Evolutionary conservation across 345 rosid species (phyloP), one percentile per base, ranked within the genome.

Genomic region (Syzygium oleosum): DNA sequence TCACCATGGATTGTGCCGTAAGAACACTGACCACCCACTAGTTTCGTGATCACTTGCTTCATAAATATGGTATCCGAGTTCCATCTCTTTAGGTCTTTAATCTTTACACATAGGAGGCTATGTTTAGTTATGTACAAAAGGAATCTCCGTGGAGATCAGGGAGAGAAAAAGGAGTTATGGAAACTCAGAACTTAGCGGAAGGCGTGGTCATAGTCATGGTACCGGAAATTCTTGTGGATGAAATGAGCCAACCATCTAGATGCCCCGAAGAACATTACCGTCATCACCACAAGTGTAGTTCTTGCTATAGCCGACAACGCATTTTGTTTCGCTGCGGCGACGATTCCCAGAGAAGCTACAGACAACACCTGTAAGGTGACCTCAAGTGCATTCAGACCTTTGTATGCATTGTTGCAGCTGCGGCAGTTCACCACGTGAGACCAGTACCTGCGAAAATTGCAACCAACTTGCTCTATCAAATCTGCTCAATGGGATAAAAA

Each of bases 361-460:
- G 97, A 92, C 77, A 91, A 49, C 31, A 94, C 89, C 88, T 94
- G 98, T 51, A 96, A 90, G 10, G 87, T 34, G 27, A 94, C 94
- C 90, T 96, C 96, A 1, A 94, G 87, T 6, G 88, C 92, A 2
- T 90, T 94, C 22, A 97, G 98, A 86, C 89, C 86, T 85, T 94
- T 94, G 85, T 94, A 87, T 65, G 97, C 98, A 53, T 87, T 84
- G 53, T 88, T 93, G 92, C 99, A 96, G 91, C 98, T 96, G 86
- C 91, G 86, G 88, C 98, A 95, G 88, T 94, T 97, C 93, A 94
- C 96, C 52, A 94, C 95, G 90, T 94, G 98, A 23, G 97, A 92
- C 95, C 99, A 88, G 85, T 95, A 95, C 98, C 95, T 97, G 92
- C 31, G 84, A 63, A 31, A 53, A 38, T 34, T 2, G 63, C 54